phyloP scores from a whole-genome alignment of 345 rosid species.

The Eucalyptus erythrocorys region DNA sequence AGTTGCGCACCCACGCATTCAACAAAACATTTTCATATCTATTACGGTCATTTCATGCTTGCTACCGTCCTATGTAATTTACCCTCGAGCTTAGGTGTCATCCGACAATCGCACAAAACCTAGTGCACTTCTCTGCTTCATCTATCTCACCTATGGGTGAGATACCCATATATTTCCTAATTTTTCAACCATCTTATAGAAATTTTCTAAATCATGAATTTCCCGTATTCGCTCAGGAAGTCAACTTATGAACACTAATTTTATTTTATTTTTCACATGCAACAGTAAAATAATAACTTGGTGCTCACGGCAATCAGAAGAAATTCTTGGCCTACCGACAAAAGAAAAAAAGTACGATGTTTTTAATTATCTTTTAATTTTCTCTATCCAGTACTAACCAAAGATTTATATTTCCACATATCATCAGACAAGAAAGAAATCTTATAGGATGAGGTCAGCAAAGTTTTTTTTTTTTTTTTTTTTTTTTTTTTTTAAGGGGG shows the following conservation, averaged over 20 bases:
- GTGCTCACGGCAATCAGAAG: background rate
- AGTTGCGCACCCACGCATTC: background rate
- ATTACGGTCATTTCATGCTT: background rate
- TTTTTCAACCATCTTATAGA: background rate
- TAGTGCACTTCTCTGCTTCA: background rate
- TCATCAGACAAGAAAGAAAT: background rate
- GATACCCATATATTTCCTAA: background rate
- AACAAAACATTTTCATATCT: background rate
- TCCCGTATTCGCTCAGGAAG: rapidly evolving
- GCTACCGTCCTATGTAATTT: background rate
- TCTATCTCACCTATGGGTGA: background rate
- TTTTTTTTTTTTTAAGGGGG: background rate
- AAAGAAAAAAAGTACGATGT: background rate
- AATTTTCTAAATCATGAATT: background rate
- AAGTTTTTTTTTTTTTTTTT: background rate
- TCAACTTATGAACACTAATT: background rate
- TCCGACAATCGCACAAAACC: background rate
- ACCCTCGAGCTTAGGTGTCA: rapidly evolving
- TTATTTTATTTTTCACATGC: background rate
- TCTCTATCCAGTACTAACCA: background rate
- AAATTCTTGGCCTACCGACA: background rate
- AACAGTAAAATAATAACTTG: too few species aligned
- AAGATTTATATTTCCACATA: background rate
- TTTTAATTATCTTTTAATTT: background rate
- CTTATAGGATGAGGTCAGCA: background rate